Evolutionary conservation across 768 basidiomycete species (phyloP).

Genomic region (Rhodotorula graminis): DNA sequence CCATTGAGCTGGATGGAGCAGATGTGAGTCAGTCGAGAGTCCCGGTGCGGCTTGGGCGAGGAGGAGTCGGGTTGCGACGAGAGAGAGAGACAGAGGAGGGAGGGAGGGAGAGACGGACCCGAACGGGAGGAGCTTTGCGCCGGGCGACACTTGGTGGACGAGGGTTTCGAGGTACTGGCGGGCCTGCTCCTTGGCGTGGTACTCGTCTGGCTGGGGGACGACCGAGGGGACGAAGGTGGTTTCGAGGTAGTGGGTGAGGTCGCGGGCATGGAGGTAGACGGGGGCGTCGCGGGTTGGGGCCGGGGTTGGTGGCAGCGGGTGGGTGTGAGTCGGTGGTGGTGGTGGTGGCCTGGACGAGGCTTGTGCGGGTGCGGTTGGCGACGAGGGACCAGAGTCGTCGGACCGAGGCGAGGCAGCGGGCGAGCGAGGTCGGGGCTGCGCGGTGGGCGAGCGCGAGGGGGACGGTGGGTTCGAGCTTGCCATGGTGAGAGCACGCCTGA

Average conservation of each 20-base stretch:
- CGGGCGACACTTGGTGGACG: constrained; percentile 89
- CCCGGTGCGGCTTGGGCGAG: too few relatives aligned
- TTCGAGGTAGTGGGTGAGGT: constrained; percentile 37
- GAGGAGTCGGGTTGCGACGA: too few relatives aligned
- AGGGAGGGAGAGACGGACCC: constrained; percentile 49
- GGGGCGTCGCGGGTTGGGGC: neutral
- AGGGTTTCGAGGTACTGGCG: constrained; percentile 89
- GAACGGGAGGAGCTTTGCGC: constrained; percentile 83
- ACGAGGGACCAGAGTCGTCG: too few relatives aligned
- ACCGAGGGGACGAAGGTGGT: constrained; percentile 40
- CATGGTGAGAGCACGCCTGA: too few relatives aligned
- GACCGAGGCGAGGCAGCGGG: too few relatives aligned
- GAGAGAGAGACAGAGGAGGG: neutral
- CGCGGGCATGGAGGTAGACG: constrained; percentile 28
- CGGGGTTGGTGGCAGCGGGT: neutral
- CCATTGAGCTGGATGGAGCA: constrained; percentile 58
- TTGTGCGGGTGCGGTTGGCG: too few relatives aligned
- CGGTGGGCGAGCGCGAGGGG: too few relatives aligned
- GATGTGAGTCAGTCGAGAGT: neutral
- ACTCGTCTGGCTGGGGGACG: constrained; percentile 41
- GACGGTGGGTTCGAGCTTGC: too few relatives aligned
- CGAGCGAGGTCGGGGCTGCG: too few relatives aligned
- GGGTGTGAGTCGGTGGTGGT: too few relatives aligned
- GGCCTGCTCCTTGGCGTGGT: constrained; percentile 82
- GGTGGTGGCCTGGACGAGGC: neutral